These are phyloP conservation scores for Crassisporium funariophilum DNA, from an alignment of 768 basidiomycete species.

Conservation along the genomic window DNA sequence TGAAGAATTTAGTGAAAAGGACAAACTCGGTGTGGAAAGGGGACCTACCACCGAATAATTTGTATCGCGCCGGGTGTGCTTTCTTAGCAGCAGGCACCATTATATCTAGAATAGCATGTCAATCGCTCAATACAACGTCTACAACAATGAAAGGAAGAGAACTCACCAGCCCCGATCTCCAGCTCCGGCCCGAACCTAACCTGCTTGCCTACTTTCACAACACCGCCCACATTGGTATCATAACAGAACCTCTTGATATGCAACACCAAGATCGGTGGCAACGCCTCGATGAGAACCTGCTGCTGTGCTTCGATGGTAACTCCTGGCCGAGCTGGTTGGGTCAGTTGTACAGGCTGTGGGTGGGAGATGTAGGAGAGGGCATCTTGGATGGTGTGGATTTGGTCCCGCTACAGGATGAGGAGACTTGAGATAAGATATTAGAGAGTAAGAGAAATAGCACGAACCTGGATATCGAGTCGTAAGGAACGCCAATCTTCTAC, in stretches of 20 bases:
- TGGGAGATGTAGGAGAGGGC: constrained; percentile 78
- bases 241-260: constrained; percentile 93
- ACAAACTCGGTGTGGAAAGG: not conserved
- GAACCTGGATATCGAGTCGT: constrained; percentile 85
- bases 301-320: constrained; percentile 68
- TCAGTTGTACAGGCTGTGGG: constrained; percentile 80
- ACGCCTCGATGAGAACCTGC: constrained; percentile 68
- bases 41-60: constrained; percentile 77
- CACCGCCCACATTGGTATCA: constrained; percentile 71
- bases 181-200: constrained; percentile 78
- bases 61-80: constrained; percentile 59
- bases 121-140: constrained; percentile 1
- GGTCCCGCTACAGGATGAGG: constrained; percentile 53
- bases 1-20: constrained; percentile 1
- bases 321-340: constrained; percentile 55
- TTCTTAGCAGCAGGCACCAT: constrained; percentile 54
- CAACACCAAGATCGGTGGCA: constrained; percentile 83
- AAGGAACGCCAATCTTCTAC: constrained; percentile 92
- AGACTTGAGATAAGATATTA: constrained; percentile 1
- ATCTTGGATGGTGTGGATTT: constrained; percentile 78
- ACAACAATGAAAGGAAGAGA: constrained; percentile 3
- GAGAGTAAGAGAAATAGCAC: constrained; percentile 12
- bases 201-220: constrained; percentile 85
- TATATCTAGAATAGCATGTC: constrained; percentile 45
- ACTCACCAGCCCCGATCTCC: constrained; percentile 69